These are phyloP conservation scores for Penicillium nordicum DNA, from an alignment of 2,329 filamentous ascomycete genomes.

Conservation along the genomic window DNA sequence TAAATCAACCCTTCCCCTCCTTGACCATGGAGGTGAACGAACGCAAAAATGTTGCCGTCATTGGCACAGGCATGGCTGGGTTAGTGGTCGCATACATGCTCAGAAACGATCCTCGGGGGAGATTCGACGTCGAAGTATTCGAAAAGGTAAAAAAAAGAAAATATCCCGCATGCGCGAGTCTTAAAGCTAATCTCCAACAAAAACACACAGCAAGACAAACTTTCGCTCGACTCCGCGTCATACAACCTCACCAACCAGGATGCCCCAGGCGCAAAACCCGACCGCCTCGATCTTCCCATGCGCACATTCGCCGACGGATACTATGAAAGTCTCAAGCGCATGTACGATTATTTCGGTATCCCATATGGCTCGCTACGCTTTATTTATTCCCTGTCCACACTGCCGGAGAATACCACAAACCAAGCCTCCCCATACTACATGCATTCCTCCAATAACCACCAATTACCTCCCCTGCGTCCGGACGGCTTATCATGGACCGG, in stretches of 20 bases:
- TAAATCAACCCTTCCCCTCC: neutral
- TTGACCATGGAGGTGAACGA: neutral
- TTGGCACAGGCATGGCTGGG: constrained; percentile 51
- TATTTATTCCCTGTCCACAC: constrained; percentile 51
- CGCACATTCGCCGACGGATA: constrained; percentile 52
- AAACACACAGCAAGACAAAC: constrained; percentile 36
- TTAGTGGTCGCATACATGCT: constrained; percentile 48
- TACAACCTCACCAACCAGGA: constrained; percentile 31
- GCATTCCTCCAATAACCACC: constrained; percentile 55
- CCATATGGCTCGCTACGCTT: constrained; percentile 51
- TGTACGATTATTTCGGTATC: constrained; percentile 56
- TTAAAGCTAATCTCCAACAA: constrained; percentile 2
- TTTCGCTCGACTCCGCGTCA: constrained; percentile 48
- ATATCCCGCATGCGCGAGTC: neutral
- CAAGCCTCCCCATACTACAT: constrained; percentile 45
- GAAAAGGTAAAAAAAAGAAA: constrained; percentile 42
- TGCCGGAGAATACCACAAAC: constrained; percentile 7
- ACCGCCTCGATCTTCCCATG: constrained; percentile 49
- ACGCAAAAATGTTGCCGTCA: constrained; percentile 39
- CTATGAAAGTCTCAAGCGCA: constrained; percentile 53
- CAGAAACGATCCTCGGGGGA: constrained; percentile 36
- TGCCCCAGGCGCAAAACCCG: constrained; percentile 14
- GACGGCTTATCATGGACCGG: constrained; percentile 27
- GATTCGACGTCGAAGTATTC: constrained; percentile 46
- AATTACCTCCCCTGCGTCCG: constrained; percentile 43